Evolutionary conservation across 2,329 filamentous ascomycete species (phyloP), one percentile per base, ranked within the genome.

Genomic region (Aureobasidium musti): DNA sequence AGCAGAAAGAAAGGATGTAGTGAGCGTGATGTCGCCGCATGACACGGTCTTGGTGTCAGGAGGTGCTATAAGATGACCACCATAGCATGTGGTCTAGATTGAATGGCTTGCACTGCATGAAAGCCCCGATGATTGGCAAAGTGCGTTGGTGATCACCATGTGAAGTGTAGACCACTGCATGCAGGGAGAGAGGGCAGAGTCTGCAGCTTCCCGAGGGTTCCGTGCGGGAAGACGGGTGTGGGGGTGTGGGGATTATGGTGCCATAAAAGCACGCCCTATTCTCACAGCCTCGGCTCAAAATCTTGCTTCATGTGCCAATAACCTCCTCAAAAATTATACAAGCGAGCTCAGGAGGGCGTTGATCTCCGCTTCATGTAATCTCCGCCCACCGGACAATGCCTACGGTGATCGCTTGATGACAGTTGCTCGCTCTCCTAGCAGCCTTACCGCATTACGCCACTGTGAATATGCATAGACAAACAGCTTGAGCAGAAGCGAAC

Each of bases 41-140:
- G 56, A 60, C 56, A 60, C 13, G 5, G 39, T 47, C 5, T 14
- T 33, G 19, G 19, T 60, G 17, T 60, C 41, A 60, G 41, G 41
- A 41, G 39, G 17, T 23, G 39, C 19, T 19, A 43, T 35, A 43
- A 5, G 23, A n/a, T 60, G 41, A 47, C 56, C 56, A n/a, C 56
- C 39, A 47, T 47, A 30, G 41, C 41, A 60, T 60, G 56, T 60
- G 56, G 41, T 60, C 56, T 60, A 60, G 7, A 60, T 60, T 60
- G 11, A 35, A 33, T 47, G 28, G 41, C n/a, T 30, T 47, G n/a
- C 54, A 60, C 41, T 47, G 56, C 56, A 60, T 60, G 13, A 17
- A 60, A 21, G 19, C 50, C 6, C 26, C 5, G 30, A 35, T 53
- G 56, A 60, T 60, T 60, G 56, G 41, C 56, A 47, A 47, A 23